phyloP scores from a whole-genome alignment of 805 yeast genomes.

The Metschnikowia reukaufii region DNA sequence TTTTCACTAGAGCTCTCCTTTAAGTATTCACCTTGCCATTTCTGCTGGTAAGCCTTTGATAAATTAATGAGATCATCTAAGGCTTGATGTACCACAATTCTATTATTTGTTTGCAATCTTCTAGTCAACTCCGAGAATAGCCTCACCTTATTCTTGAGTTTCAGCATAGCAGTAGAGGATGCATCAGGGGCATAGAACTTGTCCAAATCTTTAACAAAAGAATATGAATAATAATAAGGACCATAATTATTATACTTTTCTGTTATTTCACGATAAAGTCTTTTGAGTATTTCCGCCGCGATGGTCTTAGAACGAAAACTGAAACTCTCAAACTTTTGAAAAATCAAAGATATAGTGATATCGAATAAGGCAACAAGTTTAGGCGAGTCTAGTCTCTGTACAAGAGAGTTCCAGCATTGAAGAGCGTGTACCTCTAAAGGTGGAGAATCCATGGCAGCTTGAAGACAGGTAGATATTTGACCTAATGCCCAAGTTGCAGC shows the following conservation, averaged over 20 bases:
- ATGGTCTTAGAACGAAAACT: conserved; percentile 46
- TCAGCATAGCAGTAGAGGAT: conserved; percentile 30
- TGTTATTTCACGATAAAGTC: conserved; percentile 31
- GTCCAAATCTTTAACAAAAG: conserved; percentile 32
- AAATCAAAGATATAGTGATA: conserved; percentile 67
- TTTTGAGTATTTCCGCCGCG: conserved; percentile 53
- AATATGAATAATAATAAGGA: conserved; percentile 54
- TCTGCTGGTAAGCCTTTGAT: conserved; percentile 49
- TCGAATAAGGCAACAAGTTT: conserved; percentile 69
- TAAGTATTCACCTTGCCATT: conserved; percentile 45
- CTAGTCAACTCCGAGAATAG: conserved; percentile 53
- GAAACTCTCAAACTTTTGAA: conserved; percentile 64
- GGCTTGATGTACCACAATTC: conserved; percentile 71
- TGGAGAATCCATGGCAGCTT: conserved; percentile 66
- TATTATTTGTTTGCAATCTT: conserved; percentile 61
- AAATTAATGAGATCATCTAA: conserved; percentile 60
- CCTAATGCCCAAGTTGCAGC: conserved; percentile 62
- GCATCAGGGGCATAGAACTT: conserved; percentile 24
- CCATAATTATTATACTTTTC: conserved; percentile 43
- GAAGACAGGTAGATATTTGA: conserved; percentile 83
- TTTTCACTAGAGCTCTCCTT: conserved; percentile 30
- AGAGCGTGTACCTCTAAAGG: conserved; percentile 63
- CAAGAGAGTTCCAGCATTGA: conserved; percentile 64
- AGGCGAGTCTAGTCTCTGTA: conserved; percentile 53
- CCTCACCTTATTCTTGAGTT: conserved; percentile 30